Percentiles rank a stretch among this genome's conserved stretches.
Evolutionary conservation across 176 grass and related monocot species (phyloP).

Genomic region (Themeda triandra): DNA sequence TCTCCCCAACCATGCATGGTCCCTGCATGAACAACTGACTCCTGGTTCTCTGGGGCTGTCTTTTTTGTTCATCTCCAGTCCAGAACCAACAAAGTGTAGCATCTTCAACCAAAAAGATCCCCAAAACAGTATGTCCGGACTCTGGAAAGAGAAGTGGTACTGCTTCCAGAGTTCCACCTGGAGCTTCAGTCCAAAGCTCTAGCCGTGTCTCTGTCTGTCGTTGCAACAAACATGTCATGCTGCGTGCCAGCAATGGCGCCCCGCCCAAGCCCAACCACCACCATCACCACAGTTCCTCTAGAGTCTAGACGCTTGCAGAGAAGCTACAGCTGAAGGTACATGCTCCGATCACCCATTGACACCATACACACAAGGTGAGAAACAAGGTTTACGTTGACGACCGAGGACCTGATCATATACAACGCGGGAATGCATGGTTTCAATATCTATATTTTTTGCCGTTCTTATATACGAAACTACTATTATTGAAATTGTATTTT

Average conservation of each 20-base stretch:
- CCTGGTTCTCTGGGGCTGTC: not conserved
- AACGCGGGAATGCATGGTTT: too few species aligned
- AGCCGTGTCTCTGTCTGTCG: not conserved
- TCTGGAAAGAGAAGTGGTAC: not conserved
- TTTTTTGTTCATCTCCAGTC: slow-evolving; percentile 11
- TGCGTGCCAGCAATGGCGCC: slow-evolving; percentile 4
- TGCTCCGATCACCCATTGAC: not conserved
- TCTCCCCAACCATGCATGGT: not conserved
- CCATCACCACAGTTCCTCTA: not conserved
- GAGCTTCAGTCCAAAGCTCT: not conserved
- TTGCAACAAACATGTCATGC: slow-evolving; percentile 7
- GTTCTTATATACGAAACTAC: too few species aligned
- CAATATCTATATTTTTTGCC: too few species aligned
- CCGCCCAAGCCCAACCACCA: slow-evolving; percentile 17
- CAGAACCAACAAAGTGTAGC: not conserved
- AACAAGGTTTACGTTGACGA: not conserved
- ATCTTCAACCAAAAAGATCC: not conserved
- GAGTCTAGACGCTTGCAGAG: not conserved
- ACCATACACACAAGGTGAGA: not conserved
- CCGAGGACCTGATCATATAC: too few species aligned
- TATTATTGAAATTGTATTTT: not conserved
- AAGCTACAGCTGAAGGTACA: not conserved
- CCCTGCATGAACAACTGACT: not conserved
- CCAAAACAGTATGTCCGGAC: not conserved
- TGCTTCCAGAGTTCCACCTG: not conserved